Base-by-base conservation (phyloP, 1,284 basidiomycete genomes). In the Microbotryum saponariae region DNA sequence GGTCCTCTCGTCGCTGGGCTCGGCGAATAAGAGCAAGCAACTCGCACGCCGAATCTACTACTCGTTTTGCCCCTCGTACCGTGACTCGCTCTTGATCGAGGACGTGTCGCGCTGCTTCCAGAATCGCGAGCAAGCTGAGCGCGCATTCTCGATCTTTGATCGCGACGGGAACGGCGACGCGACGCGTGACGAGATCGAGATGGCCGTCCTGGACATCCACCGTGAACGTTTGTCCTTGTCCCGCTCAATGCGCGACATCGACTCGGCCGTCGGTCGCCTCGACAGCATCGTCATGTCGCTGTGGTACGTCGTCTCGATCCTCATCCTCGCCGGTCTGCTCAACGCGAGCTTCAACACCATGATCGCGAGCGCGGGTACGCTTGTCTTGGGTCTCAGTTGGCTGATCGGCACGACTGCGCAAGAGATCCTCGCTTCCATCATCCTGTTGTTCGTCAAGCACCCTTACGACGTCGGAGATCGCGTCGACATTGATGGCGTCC, bases 181-280 rank as follows among this genome's bases (percentile, higher is more conserved):
- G 14, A 82, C 82, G 1, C 77, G 83, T n/a, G 86, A 88, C 62
- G 88, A 89, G 76, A 76, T 87, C 31, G 86, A 89, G 73, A 80
- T 86, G 77, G 83, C 88, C 18, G 85, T 88, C 75, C 78, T 89
- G 62, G 85, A 89, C 58, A 82, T 90, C 61, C 90, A 93, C 74
- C 83, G 88, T 37, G 91, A 94, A 72, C 84, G 91, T 65, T 76
- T 91, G 47, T 85, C 87, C 7, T 82, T 96, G 58, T 86, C 89
- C 66, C 85, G 87, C 71, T 89, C 87, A 14, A 91, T 97, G 89
- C 82, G 85, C 47, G 91, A 94, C 74, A 79, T 94, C 58, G 91
- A 96, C 75, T 89, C 88, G 62, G 91, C 90, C 6, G 89, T 92
- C 33, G 85, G 87, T 27, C 62, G 64, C 12, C 59, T 73, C 44